Evolutionary conservation across 1,284 basidiomycete genomes (phyloP), one percentile per base, ranked within the genome.

Genomic region (Heliocybe sulcata): DNA sequence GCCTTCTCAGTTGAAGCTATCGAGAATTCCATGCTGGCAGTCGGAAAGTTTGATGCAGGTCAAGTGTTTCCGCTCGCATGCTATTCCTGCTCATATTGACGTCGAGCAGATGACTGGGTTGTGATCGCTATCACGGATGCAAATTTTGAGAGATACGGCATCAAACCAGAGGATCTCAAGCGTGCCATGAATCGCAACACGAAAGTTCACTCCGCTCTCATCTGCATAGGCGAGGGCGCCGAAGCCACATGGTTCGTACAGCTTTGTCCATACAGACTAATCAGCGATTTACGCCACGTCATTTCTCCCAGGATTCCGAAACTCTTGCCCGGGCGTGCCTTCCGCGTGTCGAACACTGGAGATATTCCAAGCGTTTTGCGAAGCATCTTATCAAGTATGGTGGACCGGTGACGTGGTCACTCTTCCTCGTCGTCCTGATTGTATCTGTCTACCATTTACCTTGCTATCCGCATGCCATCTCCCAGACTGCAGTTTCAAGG

Each of bases 141-240:
- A 11, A 85, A 85, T 65, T 85, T 85, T 59, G 76, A 72, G 19
- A 71, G 82, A 45, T 86, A 86, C 63, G 69, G 75, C 53, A 84
- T 86, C 56, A 80, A 80, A n/a, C 72, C 77, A 2, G 81, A 83
- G 54, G 77, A 83, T 31, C 63, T 86, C 25, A 75, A 74, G 16
- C 69, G 72, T 19, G 78, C 74, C 0, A 83, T 85, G 81, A 78
- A 76, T 51, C 69, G 73, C n/a, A 72, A 84, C 56, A 75, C 80
- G 1, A 85, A 83, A 64, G 83, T 86, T 26, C 77, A 83, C 55
- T 81, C 82, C 4, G 82, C 83, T 0, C 68, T 85, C 27, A 79
- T 86, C 31, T 85, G 82, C 62, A 85, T 86, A 51, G 83, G 83
- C n/a, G 83, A 85, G 64, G 81, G 82, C 11, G 81, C 82, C 2